These are phyloP conservation scores for Pichia inconspicua DNA, from an alignment of 1,139 yeast species.

Conservation along the genomic window DNA sequence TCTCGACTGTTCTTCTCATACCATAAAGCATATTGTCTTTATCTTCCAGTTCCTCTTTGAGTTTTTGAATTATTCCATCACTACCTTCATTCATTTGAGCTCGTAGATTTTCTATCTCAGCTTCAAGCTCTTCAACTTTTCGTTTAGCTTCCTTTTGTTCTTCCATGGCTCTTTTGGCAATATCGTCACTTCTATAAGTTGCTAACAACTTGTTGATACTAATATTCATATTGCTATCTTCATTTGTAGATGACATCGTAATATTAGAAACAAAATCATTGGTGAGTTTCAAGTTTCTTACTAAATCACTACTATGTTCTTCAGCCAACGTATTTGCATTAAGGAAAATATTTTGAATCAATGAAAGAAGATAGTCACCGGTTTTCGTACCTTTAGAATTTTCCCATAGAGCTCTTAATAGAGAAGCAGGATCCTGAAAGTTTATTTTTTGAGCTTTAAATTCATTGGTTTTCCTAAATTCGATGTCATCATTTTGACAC, in stretches of 20 bases:
- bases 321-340: constrained; percentile 49
- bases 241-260: constrained; percentile 53
- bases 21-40: constrained; percentile 61
- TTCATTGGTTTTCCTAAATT: constrained; percentile 52
- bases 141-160: constrained; percentile 65
- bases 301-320: constrained; percentile 40
- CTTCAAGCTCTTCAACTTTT: constrained; percentile 70
- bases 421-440: constrained; percentile 68
- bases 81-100: constrained; percentile 74
- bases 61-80: constrained; percentile 69
- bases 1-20: constrained; percentile 61
- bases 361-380: constrained; percentile 64
- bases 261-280: constrained; percentile 81
- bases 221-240: constrained; percentile 70
- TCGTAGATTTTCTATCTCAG: constrained; percentile 76
- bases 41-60: constrained; percentile 65
- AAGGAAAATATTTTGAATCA: constrained; percentile 77
- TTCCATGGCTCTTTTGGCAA: constrained; percentile 68
- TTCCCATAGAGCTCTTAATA: constrained; percentile 64
- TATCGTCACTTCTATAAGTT: constrained; percentile 84
- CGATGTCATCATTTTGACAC: constrained; percentile 65
- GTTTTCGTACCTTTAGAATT: constrained; percentile 63
- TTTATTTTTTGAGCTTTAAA: constrained; percentile 50
- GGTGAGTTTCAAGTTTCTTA: constrained; percentile 66
- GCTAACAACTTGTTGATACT: constrained; percentile 75